phyloP scores from a whole-genome alignment of 176 grass and related monocot species.

The Triticum turgidum region DNA sequence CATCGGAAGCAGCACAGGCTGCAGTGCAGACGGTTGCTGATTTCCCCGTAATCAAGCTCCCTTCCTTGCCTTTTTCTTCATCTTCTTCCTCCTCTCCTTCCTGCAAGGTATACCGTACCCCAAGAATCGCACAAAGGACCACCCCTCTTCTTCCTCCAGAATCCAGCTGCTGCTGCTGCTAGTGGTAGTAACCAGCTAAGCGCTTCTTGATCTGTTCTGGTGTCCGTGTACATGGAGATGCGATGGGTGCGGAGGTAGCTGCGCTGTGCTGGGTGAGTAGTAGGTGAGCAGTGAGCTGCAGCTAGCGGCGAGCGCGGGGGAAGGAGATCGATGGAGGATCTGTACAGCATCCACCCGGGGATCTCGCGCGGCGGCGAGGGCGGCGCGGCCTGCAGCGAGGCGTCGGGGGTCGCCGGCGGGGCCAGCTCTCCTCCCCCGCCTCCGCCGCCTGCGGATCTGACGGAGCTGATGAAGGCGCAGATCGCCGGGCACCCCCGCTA shows the following conservation, averaged over 20 bases:
- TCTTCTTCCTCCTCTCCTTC: not conserved
- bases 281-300: slow-evolving; percentile 5
- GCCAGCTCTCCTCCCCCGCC: not conserved
- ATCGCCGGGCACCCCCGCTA: slow-evolving; percentile 95
- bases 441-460: slow-evolving; percentile 60
- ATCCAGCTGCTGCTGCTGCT: not conserved
- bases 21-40: slow-evolving; percentile 57
- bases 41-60: slow-evolving; percentile 18
- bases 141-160: not conserved
- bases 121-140: slow-evolving; percentile 12
- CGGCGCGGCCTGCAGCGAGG: slow-evolving; percentile 27
- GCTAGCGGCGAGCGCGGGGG: not conserved
- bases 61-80: not conserved
- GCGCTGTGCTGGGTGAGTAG: not conserved
- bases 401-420: slow-evolving; percentile 35
- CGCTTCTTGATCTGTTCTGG: not conserved
- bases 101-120: not conserved
- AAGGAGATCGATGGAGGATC: not conserved
- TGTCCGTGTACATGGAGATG: slow-evolving; percentile 26
- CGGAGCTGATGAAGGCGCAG: slow-evolving; percentile 85
- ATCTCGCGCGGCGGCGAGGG: slow-evolving; percentile 42
- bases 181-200: not conserved
- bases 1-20: slow-evolving; percentile 9
- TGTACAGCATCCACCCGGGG: slow-evolving; percentile 21
- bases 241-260: not conserved